Base-by-base conservation (phyloP, 306 rosid genomes). In the Acacia confusa region DNA sequence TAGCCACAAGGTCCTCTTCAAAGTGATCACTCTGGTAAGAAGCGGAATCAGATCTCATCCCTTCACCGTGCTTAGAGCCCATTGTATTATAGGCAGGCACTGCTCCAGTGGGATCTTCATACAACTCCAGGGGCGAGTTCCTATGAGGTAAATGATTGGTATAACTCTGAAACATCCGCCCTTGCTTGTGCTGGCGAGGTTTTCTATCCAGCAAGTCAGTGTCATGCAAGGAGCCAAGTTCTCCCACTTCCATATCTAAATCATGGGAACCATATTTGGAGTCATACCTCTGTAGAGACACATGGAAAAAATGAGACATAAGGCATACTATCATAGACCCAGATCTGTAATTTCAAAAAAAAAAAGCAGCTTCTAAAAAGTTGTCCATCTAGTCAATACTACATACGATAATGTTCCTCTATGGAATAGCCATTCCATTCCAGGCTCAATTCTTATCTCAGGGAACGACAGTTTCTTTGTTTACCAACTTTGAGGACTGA, bases 191-290 rank as follows among this genome's bases (percentile, higher is more conserved):
- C 44, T 81, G 81, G 75, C 70, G 38, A 48, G 88, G 55, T 75
- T 89, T 92, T 79, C 85, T 90, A 69, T 90, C 97, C 82, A 68
- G 91, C 79, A 85, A 64, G 75, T 89, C 87, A 78, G 89, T 53
- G 79, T 88, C 91, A 79, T 79, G 91, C 81, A 86, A 77, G 61
- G 83, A 72, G 71, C 87, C 83, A 74, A 83, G 82, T 55, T 85
- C 90, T 70, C 76, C 96, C 72, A 85, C 92, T 81, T 91, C 91
- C 80, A 79, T 81, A 71, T 81, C 85, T 50, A 83, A 82, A 88
- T 92, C 94, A 76, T 81, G 92, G 69, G 97, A 89, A 82, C 84
- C 83, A 83, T 85, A 80, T 83, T 88, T 92, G 63, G 97, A 72
- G 68, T 88, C 94, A 82, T 86, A 77, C 88, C 92, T 88, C 98